These are phyloP conservation scores for Boletales sp. DNA, from an alignment of 768 basidiomycete genomes.

Conservation along the genomic window DNA sequence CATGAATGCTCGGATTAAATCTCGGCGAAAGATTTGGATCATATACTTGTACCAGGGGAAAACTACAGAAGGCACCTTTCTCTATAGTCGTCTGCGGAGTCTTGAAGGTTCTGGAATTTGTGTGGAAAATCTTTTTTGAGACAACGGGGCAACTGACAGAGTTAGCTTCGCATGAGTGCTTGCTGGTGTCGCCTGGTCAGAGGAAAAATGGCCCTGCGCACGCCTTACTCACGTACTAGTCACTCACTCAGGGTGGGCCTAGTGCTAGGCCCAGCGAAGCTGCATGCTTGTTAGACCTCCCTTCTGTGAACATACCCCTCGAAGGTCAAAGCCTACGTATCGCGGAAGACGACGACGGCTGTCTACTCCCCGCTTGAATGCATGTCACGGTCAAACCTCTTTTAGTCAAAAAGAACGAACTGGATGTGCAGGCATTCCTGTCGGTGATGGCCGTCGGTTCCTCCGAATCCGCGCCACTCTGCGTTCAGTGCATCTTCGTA, in stretches of 20 bases:
- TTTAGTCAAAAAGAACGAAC: constrained; percentile 50
- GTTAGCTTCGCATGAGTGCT: constrained; percentile 61
- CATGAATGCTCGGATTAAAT: too few species aligned
- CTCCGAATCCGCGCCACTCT: constrained; percentile 55
- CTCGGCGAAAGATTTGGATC: too few species aligned
- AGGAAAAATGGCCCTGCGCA: too few species aligned
- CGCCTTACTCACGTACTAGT: too few species aligned
- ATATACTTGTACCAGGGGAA: too few species aligned
- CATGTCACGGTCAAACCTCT: constrained; percentile 50
- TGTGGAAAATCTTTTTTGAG: too few species aligned
- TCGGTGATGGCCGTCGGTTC: constrained; percentile 68
- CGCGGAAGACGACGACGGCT: constrained; percentile 49
- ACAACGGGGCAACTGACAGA: constrained; percentile 69
- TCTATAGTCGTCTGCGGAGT: constrained; percentile 70
- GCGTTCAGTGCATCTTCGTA: constrained; percentile 63
- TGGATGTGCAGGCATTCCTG: constrained; percentile 61
- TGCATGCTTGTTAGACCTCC: constrained; percentile 46
- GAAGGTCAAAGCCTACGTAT: constrained; percentile 56
- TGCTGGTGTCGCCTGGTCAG: too few species aligned
- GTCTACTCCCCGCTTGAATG: constrained; percentile 48
- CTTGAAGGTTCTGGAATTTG: too few species aligned
- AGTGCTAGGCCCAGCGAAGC: constrained; percentile 57
- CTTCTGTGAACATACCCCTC: constrained; percentile 40
- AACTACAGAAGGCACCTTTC: constrained; percentile 72
- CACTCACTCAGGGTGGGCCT: constrained; percentile 60